Evolutionary conservation across 2,329 filamentous ascomycete genomes (phyloP), one percentile per base, ranked within the genome.

Genomic region (Fusarium hainanense): DNA sequence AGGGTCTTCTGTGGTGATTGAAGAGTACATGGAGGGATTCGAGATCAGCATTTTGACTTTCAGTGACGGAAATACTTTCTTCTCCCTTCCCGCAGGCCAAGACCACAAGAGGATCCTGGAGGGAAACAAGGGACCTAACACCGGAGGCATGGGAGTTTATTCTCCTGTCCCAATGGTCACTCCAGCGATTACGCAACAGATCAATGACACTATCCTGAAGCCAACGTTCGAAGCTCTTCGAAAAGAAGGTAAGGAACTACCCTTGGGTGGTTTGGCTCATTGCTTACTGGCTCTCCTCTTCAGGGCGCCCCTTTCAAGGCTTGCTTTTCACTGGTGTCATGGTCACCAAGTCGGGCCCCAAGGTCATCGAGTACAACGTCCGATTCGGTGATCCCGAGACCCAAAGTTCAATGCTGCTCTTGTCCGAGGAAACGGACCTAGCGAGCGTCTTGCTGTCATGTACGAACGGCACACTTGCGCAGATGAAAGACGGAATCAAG

Each of bases 311-410:
- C 13, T 91, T 92, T 77, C 82, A 85, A 43, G 91, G 92, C 54
- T 87, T 92, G 30, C 84, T 94, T 10, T 94, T 94, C 79, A 94
- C 92, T 2, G 94, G 93, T 9, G 81, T 97, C 32, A 97, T 97
- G 93, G 90, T 97, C 81, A 94, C 92, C 18, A 87, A 89, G 69
- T 79, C 84, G 42, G 93, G 93, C 1, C 89, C 93, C 12, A 93
- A 92, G 78, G 89, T 92, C 9, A 85, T 97, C 48, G 93, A 97
- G 79, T 97, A 97, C 82, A 97, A 97, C 74, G 93, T 95, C 37
- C 88, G 93, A 54, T 96, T 96, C 76, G 93, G 93, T 42, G 93
- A 97, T 75, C 93, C 93, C 2, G 93, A 97, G 80, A 94, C 92
- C 0, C 93, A 97, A 80, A 94, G 91, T 3, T 84, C 96, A 23